Base-by-base conservation (phyloP, 202 grass and related monocot genomes). In the Carex sylvatica region DNA sequence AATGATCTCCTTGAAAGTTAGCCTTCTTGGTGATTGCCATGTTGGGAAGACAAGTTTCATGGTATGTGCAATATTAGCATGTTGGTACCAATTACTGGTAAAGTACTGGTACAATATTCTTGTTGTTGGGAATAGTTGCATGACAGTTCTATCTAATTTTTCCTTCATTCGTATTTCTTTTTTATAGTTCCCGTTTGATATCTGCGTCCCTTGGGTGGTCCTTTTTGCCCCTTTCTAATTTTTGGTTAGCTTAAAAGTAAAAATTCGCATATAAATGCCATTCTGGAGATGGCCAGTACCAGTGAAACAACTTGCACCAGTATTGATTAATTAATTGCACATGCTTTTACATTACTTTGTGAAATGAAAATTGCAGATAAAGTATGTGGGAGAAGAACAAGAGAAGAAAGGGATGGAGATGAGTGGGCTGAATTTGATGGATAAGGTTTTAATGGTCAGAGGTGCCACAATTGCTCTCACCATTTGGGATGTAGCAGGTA, bases 11-110 rank as follows among this genome's bases (percentile, higher is more conserved):
- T 89, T 99, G 78, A 99, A 99, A 88, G 90, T 99, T 86, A 92
- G 89, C 83, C 69, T 99, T 75, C 93, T 99, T 65, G 96, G 96
- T n/a, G 96, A 99, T 64, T 95, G 91, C 76, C 91, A 84, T 61
- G 93, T 92, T 65, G 96, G 96, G 76, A 99, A 99, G 87, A 99
- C 96, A 22, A 99, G 93, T 83, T 99, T 99, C 89, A 88, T 96
- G 96, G 96, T 99, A 90, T 19, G 19, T 77, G 51, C 16, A 33
- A 58, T 58, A 47, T 26, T 35, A 77, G 3, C 26, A 77, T 58
- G 22, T 36, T 6, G 28, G 73, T 77, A 77, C 73, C 28, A 19
- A 9, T 58, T 77, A 11, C 52, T 77, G 28, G 52, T 77, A 38
- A 2, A 67, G 64, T 65, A 75, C 71, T 18, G 71, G 70, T 53